Evolutionary conservation across 202 grass and related monocot genomes (phyloP).

Genomic region (Cymbopogon flexuosus): DNA sequence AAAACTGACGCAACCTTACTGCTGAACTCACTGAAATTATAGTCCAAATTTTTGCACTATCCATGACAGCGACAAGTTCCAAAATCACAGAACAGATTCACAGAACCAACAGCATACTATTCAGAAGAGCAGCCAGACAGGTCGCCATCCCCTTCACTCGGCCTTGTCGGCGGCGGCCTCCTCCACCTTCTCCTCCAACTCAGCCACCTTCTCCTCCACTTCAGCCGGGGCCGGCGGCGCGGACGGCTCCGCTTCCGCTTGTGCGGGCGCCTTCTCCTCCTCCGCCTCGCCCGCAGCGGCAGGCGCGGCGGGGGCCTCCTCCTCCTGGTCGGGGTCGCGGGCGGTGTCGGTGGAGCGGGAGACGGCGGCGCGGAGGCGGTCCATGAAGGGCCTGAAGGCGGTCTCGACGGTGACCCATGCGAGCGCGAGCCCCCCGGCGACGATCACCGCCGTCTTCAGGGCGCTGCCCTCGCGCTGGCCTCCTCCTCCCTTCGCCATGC

Average conservation of each 20-base stretch:
- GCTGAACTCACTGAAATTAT: constrained; percentile 1
- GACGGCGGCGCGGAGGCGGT: constrained; percentile 64
- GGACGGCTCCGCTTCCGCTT: constrained; percentile 18
- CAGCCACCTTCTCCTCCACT: constrained; percentile 17
- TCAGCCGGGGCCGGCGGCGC: constrained; percentile 25
- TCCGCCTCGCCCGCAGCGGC: neutral
- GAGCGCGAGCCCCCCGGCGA: constrained; percentile 65
- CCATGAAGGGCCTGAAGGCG: constrained; percentile 80
- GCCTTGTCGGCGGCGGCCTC: constrained; percentile 12
- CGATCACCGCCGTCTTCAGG: constrained; percentile 72
- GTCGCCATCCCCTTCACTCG: constrained; percentile 30
- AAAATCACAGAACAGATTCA: constrained; percentile 25
- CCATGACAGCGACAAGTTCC: constrained; percentile 25
- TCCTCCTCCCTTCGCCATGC: constrained; percentile 50
- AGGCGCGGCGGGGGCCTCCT: neutral
- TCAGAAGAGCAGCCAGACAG: neutral
- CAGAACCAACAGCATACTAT: constrained; percentile 27
- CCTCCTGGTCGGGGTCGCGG: constrained; percentile 65
- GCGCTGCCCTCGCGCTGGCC: constrained; percentile 47
- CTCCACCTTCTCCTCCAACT: constrained; percentile 35
- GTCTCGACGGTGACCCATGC: constrained; percentile 81
- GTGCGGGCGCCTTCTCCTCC: constrained; percentile 14
- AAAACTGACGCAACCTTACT: neutral
- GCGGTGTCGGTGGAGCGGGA: constrained; percentile 46
- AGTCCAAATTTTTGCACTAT: constrained; percentile 36